A percentile compares a stretch with the other conserved stretches of the same genome.
These are phyloP conservation scores for Apiotrichum porosum DNA, from an alignment of 1,284 basidiomycete species.

Conservation along the genomic window DNA sequence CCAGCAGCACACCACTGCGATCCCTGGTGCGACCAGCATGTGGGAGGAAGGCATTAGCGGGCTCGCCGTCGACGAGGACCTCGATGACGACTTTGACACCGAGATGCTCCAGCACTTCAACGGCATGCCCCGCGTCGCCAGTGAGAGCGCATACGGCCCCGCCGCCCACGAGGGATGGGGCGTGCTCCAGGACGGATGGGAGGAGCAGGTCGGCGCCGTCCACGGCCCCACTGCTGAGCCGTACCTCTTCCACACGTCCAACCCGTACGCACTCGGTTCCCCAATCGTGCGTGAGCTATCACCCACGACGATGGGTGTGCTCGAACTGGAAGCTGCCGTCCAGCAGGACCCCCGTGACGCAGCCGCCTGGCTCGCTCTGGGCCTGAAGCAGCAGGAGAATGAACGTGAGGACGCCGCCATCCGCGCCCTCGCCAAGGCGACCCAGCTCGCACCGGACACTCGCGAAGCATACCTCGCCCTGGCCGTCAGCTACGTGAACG, in stretches of 20 bases:
- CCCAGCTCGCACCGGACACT: constrained; percentile 72
- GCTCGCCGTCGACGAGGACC: constrained; percentile 26
- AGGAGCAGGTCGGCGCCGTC: constrained; percentile 60
- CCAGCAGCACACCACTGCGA: constrained; percentile 27
- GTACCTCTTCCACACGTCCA: constrained; percentile 75
- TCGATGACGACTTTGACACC: constrained; percentile 33
- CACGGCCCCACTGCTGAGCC: constrained; percentile 5
- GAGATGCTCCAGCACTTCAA: constrained; percentile 38
- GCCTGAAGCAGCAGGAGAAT: constrained; percentile 97
- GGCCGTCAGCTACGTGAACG: constrained; percentile 88
- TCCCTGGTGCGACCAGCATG: constrained; percentile 34
- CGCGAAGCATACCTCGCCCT: constrained; percentile 85
- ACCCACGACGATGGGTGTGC: constrained; percentile 54
- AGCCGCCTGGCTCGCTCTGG: constrained; percentile 81
- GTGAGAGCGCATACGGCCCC: constrained; percentile 14
- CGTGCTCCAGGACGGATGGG: constrained; percentile 74
- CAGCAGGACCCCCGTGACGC: constrained; percentile 71
- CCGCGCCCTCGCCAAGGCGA: constrained; percentile 72
- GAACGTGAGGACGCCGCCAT: constrained; percentile 91
- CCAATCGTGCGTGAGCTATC: constrained; percentile 46
- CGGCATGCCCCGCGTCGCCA: constrained; percentile 17
- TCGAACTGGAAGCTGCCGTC: constrained; percentile 86
- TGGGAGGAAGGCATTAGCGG: no score
- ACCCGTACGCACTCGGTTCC: constrained; percentile 69
- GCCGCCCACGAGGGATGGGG: constrained; percentile 52